Base-by-base conservation (phyloP, 257 asterid species). In the Nicotiana knightiana region DNA sequence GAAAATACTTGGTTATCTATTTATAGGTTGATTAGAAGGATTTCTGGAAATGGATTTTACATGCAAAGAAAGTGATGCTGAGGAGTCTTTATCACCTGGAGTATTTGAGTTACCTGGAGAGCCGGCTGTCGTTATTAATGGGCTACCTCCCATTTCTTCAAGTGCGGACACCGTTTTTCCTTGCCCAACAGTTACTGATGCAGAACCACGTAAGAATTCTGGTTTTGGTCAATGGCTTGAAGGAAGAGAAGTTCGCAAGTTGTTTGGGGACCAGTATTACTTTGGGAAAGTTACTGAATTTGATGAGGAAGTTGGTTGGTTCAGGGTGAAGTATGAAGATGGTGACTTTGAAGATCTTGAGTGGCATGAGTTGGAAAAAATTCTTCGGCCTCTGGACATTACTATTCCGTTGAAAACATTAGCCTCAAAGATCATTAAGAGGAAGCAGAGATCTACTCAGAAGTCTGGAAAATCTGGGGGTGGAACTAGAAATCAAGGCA, bases 301-400 rank as follows among this genome's bases (percentile, higher is more conserved):
- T 64, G 97, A 93, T 54, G 51, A 68, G 84, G 89, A 89, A 71
- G 81, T 59, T 82, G 89, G 89, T 18, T 91, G 97, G 97, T 93
- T 90, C 81, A 85, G 83, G 79, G 97, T 93, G 39, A 86, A 71
- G 10, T 93, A 93, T 63, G 94, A 90, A 67, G 97, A 93, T 71
- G 97, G 97, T 1, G 97, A 93, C 26, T 79, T 80, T 33, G 95
- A 93, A 89, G 97, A 93, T 80, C 90, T 93, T 39, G 93, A 91
- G 26, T 91, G 95, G 94, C 63, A 26, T 58, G 97, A 93, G 77
- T 78, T 93, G 85, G 85, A 86, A 84, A 76, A 85, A 73, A 21
- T 91, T 75, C 86, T 93, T 33, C 88, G 16, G 63, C 97, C 97
- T 13, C 53, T 93, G 67, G 97, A 91, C 82, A 87, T 93, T 17